Evolutionary conservation across 371 early-diverging fungal genomes (phyloP), one percentile per base, ranked within the genome.

Genomic region (Chytridium lagenaria): DNA sequence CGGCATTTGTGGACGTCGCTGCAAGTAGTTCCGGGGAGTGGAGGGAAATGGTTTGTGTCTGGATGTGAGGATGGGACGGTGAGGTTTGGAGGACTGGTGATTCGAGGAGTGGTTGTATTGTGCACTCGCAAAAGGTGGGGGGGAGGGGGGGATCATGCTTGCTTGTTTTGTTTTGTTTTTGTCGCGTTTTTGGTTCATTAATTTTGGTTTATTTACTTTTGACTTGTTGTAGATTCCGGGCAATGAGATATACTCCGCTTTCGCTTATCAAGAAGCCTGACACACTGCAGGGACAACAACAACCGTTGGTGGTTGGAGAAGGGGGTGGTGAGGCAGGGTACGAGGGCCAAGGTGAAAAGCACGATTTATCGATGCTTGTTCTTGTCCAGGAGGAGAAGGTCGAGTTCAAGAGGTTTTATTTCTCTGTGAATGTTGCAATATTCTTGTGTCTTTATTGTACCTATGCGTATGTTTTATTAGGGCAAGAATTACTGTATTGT

Each of bases 61-160:
- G 61, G 61, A 7, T 3, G 61, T 7, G 61, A 61, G 61, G 61
- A 61, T 61, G 61, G 61, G 61, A 61, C 36, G 10, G 61, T 61
- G 30, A 28, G 61, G 61, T 15, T 61, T 10, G 16, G 61, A 34
- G 61, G 34, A 7, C 26, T 55, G 22, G 57, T 15, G 57, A 10
- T 7, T 15, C 5, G 57, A 55, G 57, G 26, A 55, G 57, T 19
- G 57, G 57, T 44, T 12, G 44, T 44, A 30, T 55, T 55, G 10
- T 55, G 26, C 57, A 55, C 23, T 30, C 22, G 57, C 57, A 55
- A 30, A 55, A 19, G 57, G 57, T 55, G 26, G 5, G 10, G 23
- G 7, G 7, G 44, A 44, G 44, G 7, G 7, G 44, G 19, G 19
- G 19, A 44, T 7, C 12, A 19, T 44, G 19, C 44, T n/a, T n/a